Evolutionary conservation across 768 basidiomycete genomes (phyloP), one percentile per base, ranked within the genome.

Genomic region (Tulasnella sp.): DNA sequence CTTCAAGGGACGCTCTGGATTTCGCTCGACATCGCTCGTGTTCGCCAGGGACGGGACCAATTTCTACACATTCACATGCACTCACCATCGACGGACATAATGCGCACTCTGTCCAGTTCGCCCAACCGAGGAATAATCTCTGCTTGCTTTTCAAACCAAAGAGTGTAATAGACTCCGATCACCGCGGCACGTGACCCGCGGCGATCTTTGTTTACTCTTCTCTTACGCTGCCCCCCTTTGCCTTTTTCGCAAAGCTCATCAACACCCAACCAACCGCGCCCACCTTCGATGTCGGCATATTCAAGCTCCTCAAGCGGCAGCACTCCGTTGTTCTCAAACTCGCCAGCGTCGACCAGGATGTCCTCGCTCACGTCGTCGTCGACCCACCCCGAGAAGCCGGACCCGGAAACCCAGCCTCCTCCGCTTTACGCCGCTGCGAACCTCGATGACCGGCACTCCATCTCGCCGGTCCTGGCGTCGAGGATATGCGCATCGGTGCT

Each of bases 261-360:
- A n/a, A n/a, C n/a, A n/a, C n/a, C n/a, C n/a, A n/a, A 37, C 31
- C 64, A 6, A 11, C 64, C 31, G 64, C 64, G 64, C 20, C 34
- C 64, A 37, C 64, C 46, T n/a, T 46, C 46, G 22, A 44, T 75
- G 74, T 75, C 74, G 24, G 40, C 24, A n/a, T 75, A 24, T 6
- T 75, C 74, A 12, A 24, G 16, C 0, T 28, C 74, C 14, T 42
- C 74, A 75, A 75, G 41, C 46, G 46, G 37, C 31, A 6, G 31
- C 46, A 75, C 77, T 37, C 77, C 77, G 42, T 46, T 78, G 60
- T 78, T 64, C 28, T 64, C 77, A 31, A 78, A n/a, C 77, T 78
- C 77, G 6, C 58, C 40, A 41, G 50, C 77, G 44, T 78, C 77
- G 16, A 60, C 77, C 1, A 9, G 50, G 3, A 78, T 60, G 40